phyloP scores from a whole-genome alignment of 2,329 filamentous ascomycete genomes.

The Rasamsonia emersonii region DNA sequence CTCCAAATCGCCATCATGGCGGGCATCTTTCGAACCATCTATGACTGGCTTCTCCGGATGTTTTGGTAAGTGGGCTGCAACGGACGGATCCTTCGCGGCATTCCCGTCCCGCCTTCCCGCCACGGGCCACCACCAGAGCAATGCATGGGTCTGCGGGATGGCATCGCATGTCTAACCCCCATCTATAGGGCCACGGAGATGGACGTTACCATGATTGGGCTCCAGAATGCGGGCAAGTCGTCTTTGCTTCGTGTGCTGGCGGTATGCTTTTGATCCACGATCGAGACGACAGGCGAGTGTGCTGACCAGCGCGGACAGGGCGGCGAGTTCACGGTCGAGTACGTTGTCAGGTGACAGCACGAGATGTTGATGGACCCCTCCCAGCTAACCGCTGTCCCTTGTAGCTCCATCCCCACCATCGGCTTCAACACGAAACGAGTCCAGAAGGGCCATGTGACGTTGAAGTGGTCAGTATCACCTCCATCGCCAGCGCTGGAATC shows the following conservation, averaged over 20 bases:
- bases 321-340: conserved; percentile 98
- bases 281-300: conserved; percentile 26
- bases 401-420: conserved; percentile 93
- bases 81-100: conserved; percentile 17
- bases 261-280: conserved; percentile 52
- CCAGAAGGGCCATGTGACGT: conserved; percentile 92
- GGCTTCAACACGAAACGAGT: conserved; percentile 99
- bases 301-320: conserved; percentile 50
- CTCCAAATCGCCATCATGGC: conserved; percentile 56
- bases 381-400: conserved; percentile 19
- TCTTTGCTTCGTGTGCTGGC: conserved; percentile 87
- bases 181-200: conserved; percentile 84
- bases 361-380: conserved; percentile 4
- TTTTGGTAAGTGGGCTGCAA: conserved; percentile 67
- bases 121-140: conserved; percentile 10
- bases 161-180: conserved; percentile 8
- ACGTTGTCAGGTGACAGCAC: conserved; percentile 40
- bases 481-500: neutral
- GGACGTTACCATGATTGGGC: conserved; percentile 98
- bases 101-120: conserved; percentile 27
- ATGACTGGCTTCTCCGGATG: conserved; percentile 95
- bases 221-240: conserved; percentile 98
- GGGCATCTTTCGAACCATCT: conserved; percentile 84
- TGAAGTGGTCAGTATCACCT: conserved; percentile 64
- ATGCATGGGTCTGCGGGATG: conserved; percentile 10